Percentiles rank a stretch among this genome's conserved stretches.
Conservation (phyloP, 108 stramenopile species). For the Cyclotella sp. region DNA sequence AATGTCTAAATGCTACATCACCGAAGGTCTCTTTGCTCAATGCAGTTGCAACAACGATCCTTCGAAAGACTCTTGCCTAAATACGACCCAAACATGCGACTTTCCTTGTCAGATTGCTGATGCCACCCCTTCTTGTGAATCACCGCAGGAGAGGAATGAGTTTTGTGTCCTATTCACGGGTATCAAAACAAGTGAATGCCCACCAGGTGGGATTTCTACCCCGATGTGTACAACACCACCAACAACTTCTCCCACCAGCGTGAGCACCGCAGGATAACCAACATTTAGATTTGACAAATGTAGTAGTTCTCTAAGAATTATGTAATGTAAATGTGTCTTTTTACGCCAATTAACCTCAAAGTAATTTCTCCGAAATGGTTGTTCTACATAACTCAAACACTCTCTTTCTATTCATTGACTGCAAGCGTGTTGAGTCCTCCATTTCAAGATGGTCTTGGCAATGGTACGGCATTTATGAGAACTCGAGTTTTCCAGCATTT, state of each 20-base stretch:
- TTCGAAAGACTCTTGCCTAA: neutral
- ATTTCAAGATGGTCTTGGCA: constrained; percentile 72
- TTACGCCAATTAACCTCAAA: neutral
- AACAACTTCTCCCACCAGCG: neutral
- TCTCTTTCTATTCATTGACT: neutral
- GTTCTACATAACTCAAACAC: neutral
- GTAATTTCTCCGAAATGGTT: neutral
- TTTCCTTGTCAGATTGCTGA: constrained; percentile 13
- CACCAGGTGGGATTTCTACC: neutral
- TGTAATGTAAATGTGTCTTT: neutral
- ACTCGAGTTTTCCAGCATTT: constrained; percentile 68
- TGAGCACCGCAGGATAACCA: neutral
- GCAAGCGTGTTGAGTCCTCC: constrained; percentile 21
- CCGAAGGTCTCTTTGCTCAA: neutral
- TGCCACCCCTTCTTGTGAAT: constrained; percentile 6
- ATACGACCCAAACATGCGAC: constrained; percentile 12
- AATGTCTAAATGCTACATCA: constrained; percentile 9
- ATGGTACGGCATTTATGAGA: constrained; percentile 82
- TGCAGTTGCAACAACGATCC: constrained; percentile 14
- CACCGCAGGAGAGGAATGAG: neutral
- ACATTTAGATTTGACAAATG: neutral
- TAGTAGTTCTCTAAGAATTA: neutral
- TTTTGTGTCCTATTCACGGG: neutral
- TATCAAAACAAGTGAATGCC: neutral
- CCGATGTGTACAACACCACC: neutral